These are phyloP conservation scores for Ulota crispa DNA, from an alignment of 225 moss, liverwort and hornwort species.

Conservation along the genomic window DNA sequence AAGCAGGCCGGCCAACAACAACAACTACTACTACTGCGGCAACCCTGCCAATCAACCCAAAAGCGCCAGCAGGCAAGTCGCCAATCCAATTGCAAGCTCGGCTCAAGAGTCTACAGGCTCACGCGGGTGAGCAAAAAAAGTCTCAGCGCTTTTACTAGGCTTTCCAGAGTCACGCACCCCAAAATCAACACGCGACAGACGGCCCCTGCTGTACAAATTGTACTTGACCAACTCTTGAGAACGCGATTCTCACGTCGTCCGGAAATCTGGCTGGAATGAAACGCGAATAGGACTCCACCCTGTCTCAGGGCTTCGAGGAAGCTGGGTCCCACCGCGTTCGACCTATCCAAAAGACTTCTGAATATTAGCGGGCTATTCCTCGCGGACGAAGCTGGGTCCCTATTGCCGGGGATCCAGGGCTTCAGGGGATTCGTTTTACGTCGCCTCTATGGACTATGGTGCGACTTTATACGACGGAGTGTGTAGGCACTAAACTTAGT, in stretches of 20 bases:
- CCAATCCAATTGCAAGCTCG: neutral
- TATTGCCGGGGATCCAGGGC: neutral
- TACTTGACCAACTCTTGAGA: neutral
- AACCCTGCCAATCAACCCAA: neutral
- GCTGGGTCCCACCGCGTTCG: neutral
- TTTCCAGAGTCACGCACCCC: neutral
- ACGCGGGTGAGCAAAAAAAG: constrained; percentile 24
- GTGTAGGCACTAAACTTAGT: too few relatives aligned
- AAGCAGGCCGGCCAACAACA: too few relatives aligned
- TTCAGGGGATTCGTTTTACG: neutral
- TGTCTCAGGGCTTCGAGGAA: neutral
- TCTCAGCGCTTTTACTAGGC: constrained; percentile 8
- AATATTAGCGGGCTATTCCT: neutral
- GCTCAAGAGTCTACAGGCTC: neutral
- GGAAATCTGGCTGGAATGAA: neutral
- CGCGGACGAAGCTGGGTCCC: neutral
- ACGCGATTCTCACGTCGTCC: constrained; percentile 1
- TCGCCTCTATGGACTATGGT: too few relatives aligned
- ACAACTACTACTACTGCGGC: neutral
- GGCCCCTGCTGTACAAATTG: neutral
- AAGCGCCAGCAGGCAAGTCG: neutral
- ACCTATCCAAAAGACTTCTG: neutral
- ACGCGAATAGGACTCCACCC: neutral
- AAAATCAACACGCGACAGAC: neutral
- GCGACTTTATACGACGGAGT: neutral